A percentile compares a stretch with the other conserved stretches of the same genome.
These are phyloP conservation scores for Macaranga tanarius DNA, from an alignment of 441 rosid genomes.

Conservation along the genomic window DNA sequence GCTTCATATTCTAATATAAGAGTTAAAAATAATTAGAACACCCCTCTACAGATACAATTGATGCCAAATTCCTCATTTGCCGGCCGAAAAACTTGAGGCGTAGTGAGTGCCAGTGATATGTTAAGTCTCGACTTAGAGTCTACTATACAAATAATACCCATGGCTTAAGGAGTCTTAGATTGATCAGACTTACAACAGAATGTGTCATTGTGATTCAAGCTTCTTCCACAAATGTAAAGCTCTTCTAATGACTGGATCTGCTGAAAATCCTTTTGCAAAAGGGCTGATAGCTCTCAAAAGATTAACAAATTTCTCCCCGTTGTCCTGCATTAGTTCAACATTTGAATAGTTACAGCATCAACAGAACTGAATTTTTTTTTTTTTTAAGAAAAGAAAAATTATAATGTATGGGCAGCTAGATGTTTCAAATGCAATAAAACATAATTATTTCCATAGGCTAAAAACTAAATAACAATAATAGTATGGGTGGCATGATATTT, in stretches of 20 bases:
- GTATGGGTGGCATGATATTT: too few relatives aligned
- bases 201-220: constrained; percentile 29
- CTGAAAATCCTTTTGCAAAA: constrained; percentile 88
- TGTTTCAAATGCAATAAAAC: not conserved
- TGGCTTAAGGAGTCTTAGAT: not conserved
- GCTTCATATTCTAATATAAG: not conserved
- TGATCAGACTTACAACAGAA: not conserved
- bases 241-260: constrained; percentile 72
- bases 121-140: not conserved
- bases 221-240: constrained; percentile 67
- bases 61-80: not conserved
- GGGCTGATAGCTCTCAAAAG: constrained; percentile 73
- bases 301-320: constrained; percentile 75
- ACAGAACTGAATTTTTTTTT: not conserved
- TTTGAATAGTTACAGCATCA: not conserved
- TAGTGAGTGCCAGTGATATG: not conserved
- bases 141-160: not conserved
- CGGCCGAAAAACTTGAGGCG: not conserved
- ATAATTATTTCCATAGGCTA: not conserved
- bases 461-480: not conserved
- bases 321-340: constrained; percentile 49
- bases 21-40: not conserved
- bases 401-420: not conserved
- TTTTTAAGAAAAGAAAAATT: not conserved
- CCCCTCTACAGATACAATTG: not conserved